A percentile compares a stretch with the other conserved stretches of the same genome.
phyloP scores from a whole-genome alignment of 2,329 filamentous ascomycete genomes.

The Fusarium kyushuense region DNA sequence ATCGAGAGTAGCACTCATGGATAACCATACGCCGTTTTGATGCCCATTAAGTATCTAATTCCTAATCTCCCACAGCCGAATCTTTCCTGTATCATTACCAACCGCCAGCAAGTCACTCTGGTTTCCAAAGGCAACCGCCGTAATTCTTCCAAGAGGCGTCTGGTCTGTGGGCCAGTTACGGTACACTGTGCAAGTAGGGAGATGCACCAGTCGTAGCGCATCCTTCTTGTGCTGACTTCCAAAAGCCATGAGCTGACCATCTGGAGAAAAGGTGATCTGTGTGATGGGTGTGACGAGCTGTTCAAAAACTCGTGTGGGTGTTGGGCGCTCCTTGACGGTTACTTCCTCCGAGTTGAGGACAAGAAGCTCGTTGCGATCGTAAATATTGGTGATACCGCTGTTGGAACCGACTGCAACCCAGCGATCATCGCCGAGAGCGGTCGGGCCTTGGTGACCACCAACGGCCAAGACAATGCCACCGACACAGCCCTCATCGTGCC shows the following conservation, averaged over 20 bases:
- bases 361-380: slow-evolving; percentile 80
- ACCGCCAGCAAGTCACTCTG: slow-evolving; percentile 81
- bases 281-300: slow-evolving; percentile 90
- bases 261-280: slow-evolving; percentile 82
- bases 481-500: slow-evolving; percentile 90
- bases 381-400: slow-evolving; percentile 92
- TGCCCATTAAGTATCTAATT: slow-evolving; percentile 58
- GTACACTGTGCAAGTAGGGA: slow-evolving; percentile 94
- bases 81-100: slow-evolving; percentile 88
- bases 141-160: slow-evolving; percentile 88
- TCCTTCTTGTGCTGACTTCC: slow-evolving; percentile 89
- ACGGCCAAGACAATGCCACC: slow-evolving; percentile 85
- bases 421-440: slow-evolving; percentile 77
- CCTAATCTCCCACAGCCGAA: slow-evolving; percentile 90
- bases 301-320: slow-evolving; percentile 80
- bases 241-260: slow-evolving; percentile 90
- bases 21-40: slow-evolving; percentile 39
- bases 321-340: slow-evolving; percentile 73
- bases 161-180: slow-evolving; percentile 95
- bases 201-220: slow-evolving; percentile 85
- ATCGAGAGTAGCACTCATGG: neutral
- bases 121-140: slow-evolving; percentile 75
- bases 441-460: slow-evolving; percentile 74
- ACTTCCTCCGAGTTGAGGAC: slow-evolving; percentile 55
- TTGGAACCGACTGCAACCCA: slow-evolving; percentile 91